phyloP scores from a whole-genome alignment of 2,329 filamentous ascomycete species.

The Colletotrichum chlorophyti region DNA sequence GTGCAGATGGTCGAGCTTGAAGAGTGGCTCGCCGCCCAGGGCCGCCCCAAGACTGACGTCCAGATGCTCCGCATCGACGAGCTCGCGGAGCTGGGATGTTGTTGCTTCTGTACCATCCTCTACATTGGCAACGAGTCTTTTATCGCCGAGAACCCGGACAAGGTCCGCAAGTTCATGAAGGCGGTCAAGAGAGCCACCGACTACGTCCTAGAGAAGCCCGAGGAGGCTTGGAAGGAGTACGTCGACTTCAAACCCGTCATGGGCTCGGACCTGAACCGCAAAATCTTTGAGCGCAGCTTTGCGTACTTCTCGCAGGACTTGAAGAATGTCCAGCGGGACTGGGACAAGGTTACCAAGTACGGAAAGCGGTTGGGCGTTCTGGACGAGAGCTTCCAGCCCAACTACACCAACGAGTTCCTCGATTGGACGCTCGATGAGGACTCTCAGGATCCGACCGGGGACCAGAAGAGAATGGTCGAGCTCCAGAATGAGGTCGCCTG shows the following conservation, averaged over 20 bases:
- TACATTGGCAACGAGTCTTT: slow-evolving; percentile 82
- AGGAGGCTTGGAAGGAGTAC: slow-evolving; percentile 71
- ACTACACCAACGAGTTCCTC: slow-evolving; percentile 78
- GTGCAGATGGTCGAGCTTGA: slow-evolving; percentile 85
- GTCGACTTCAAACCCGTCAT: slow-evolving; percentile 76
- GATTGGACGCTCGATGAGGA: slow-evolving; percentile 70
- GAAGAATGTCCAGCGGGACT: slow-evolving; percentile 78
- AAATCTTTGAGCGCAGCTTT: slow-evolving; percentile 81
- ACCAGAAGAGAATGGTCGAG: slow-evolving; percentile 77
- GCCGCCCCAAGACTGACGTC: slow-evolving; percentile 70
- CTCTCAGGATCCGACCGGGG: slow-evolving; percentile 70
- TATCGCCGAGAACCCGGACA: slow-evolving; percentile 68
- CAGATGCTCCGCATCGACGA: slow-evolving; percentile 85
- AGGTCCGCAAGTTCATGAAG: slow-evolving; percentile 71
- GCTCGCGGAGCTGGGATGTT: slow-evolving; percentile 80
- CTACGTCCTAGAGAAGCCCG: slow-evolving; percentile 69
- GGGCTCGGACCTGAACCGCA: slow-evolving; percentile 72
- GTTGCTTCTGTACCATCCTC: slow-evolving; percentile 83
- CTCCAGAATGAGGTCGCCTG: slow-evolving; percentile 72
- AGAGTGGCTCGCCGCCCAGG: slow-evolving; percentile 73
- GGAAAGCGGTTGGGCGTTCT: slow-evolving; percentile 76
- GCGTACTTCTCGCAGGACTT: slow-evolving; percentile 78
- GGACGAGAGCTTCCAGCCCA: slow-evolving; percentile 67
- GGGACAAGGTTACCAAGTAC: slow-evolving; percentile 79
- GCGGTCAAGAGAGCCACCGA: slow-evolving; percentile 80